Percentiles rank a stretch among this genome's conserved stretches.
These are phyloP conservation scores for Paraleonurus japonicus DNA, from an alignment of 257 asterid genomes.

Conservation along the genomic window DNA sequence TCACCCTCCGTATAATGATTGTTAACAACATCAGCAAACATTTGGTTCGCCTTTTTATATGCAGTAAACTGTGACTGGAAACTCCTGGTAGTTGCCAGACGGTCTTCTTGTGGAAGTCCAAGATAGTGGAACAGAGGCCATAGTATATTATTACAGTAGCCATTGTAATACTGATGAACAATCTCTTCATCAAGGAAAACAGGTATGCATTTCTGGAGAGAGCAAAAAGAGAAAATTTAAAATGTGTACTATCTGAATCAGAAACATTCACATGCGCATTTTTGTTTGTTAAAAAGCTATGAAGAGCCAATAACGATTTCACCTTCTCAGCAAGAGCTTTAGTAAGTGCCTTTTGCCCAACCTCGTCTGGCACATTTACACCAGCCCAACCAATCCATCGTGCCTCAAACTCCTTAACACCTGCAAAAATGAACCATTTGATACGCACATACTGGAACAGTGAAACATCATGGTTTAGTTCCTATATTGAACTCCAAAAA, in stretches of 20 bases:
- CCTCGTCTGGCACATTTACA: constrained; percentile 88
- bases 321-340: constrained; percentile 90
- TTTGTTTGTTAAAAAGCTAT: background rate
- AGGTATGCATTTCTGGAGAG: constrained; percentile 80
- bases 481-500: background rate
- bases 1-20: constrained; percentile 82
- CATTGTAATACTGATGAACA: constrained; percentile 92
- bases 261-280: background rate
- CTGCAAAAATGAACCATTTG: constrained; percentile 41
- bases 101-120: constrained; percentile 97
- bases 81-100: constrained; percentile 89
- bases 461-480: background rate
- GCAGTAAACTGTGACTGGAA: constrained; percentile 91
- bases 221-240: constrained; percentile 15
- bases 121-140: constrained; percentile 96
- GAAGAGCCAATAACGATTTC: constrained; percentile 12
- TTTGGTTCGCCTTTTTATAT: constrained; percentile 77
- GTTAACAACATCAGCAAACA: constrained; percentile 93
- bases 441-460: background rate
- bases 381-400: constrained; percentile 99
- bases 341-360: constrained; percentile 77
- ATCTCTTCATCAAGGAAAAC: constrained; percentile 90
- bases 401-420: constrained; percentile 88
- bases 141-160: constrained; percentile 85
- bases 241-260: background rate